phyloP scores from a whole-genome alignment of 2,329 filamentous ascomycete genomes.

The Cordyceps cicadae region DNA sequence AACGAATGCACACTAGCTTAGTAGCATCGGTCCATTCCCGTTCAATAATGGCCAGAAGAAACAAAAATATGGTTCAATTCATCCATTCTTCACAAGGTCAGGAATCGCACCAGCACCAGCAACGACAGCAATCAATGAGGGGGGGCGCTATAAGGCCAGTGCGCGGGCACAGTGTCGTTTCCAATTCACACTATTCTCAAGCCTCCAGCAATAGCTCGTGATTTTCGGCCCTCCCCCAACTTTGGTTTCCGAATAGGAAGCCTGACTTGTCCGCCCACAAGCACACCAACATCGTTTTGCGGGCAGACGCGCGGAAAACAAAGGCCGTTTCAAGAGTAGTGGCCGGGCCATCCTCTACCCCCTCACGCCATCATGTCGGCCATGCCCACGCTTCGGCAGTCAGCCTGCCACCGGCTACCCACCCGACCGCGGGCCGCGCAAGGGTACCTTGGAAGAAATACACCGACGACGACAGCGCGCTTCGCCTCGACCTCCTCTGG shows the following conservation, averaged over 20 bases:
- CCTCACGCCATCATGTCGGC: neutral
- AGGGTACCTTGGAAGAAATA: neutral
- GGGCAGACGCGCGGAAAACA: neutral
- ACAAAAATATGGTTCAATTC: too few species aligned
- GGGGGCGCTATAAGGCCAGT: too few species aligned
- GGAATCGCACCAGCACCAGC: too few species aligned
- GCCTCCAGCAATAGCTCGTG: constrained; percentile 1
- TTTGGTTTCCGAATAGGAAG: too few species aligned
- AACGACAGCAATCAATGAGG: too few species aligned
- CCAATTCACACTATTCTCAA: neutral
- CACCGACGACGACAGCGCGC: neutral
- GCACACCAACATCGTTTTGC: neutral
- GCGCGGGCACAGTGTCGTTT: too few species aligned
- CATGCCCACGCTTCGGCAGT: constrained; percentile 3
- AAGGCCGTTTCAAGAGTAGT: neutral
- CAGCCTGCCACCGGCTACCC: constrained; percentile 1
- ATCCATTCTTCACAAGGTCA: too few species aligned
- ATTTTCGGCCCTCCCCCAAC: neutral
- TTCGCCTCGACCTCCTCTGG: constrained; percentile 21
- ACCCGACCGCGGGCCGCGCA: neutral
- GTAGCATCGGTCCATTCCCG: too few species aligned
- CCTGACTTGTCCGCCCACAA: neutral
- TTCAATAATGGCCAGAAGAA: too few species aligned
- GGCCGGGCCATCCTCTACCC: neutral
- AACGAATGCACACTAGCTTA: too few species aligned